These are phyloP conservation scores for Penicillium sp. DNA, from an alignment of 2,329 filamentous ascomycete species.

Conservation along the genomic window DNA sequence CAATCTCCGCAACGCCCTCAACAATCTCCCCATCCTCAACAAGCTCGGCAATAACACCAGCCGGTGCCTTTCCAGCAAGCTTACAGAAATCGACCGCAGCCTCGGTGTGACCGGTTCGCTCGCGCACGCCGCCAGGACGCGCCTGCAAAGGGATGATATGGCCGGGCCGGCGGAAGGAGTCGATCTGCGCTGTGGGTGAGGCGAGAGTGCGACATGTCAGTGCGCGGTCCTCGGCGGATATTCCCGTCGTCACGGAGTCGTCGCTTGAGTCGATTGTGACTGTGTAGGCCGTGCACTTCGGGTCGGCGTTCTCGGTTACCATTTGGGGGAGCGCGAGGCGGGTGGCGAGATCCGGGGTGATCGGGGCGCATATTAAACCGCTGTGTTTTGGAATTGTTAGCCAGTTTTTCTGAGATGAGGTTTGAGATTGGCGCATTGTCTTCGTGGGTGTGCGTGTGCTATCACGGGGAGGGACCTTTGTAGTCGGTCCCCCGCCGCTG, in stretches of 20 bases:
- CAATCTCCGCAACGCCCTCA: constrained; percentile 64
- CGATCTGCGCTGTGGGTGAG: constrained; percentile 56
- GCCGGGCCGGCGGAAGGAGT: constrained; percentile 75
- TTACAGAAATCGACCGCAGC: constrained; percentile 88
- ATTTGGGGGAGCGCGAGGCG: constrained; percentile 82
- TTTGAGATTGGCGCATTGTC: background rate
- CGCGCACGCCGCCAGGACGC: constrained; percentile 74
- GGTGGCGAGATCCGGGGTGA: constrained; percentile 67
- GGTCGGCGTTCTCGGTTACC: constrained; percentile 77
- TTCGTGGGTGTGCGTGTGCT: background rate
- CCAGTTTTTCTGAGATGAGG: background rate
- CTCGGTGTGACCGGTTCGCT: constrained; percentile 85
- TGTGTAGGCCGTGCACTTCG: constrained; percentile 89
- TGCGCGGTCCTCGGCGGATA: constrained; percentile 82
- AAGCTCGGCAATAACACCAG: constrained; percentile 85
- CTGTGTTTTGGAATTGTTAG: constrained; percentile 38
- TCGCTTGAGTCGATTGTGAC: constrained; percentile 79
- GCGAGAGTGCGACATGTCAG: constrained; percentile 79
- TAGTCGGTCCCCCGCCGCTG: background rate
- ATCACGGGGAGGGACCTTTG: background rate
- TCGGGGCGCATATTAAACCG: constrained; percentile 86
- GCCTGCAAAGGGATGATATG: constrained; percentile 87
- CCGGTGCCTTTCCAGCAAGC: constrained; percentile 72
- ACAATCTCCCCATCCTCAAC: constrained; percentile 80
- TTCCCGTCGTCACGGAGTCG: constrained; percentile 77